Conservation (phyloP, 2,329 filamentous ascomycete genomes). For the Botrytis aclada region DNA sequence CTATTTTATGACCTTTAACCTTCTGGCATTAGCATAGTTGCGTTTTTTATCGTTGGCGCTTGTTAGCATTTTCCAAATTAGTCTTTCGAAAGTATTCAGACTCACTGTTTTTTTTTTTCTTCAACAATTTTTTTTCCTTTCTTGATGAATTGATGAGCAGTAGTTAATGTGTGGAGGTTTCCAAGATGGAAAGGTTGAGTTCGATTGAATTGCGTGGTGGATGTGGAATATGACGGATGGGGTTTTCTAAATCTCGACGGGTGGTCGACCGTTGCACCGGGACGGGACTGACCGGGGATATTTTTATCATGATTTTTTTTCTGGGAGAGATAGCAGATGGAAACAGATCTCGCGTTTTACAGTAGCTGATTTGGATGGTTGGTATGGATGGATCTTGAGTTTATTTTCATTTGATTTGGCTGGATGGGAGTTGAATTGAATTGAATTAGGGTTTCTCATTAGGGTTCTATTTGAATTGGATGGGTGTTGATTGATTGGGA, state of each 20-base stretch:
- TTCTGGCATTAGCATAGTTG: constrained; percentile 6
- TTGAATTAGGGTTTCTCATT: not conserved
- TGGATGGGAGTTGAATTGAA: constrained; percentile 4
- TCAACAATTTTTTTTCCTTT: not conserved
- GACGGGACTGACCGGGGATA: constrained; percentile 12
- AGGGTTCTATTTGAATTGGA: constrained; percentile 1
- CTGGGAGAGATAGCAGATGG: constrained; percentile 3
- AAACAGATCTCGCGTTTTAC: constrained; percentile 10
- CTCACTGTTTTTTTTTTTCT: not conserved
- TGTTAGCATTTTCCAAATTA: not conserved
- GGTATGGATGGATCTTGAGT: not conserved
- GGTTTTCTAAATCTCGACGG: constrained; percentile 14
- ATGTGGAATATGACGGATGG: not conserved
- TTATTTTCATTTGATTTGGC: constrained; percentile 3
- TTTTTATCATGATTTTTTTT: constrained; percentile 13
- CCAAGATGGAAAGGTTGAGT: not conserved
- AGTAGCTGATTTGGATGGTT: constrained; percentile 7
- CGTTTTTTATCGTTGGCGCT: constrained; percentile 3
- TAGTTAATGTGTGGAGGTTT: not conserved
- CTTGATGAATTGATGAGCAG: constrained; percentile 12
- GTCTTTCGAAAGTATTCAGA: not conserved
- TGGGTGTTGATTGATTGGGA: not conserved
- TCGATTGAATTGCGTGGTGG: not conserved
- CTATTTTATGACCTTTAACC: not conserved
- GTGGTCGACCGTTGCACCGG: constrained; percentile 6